phyloP scores from a whole-genome alignment of 176 grass and related monocot genomes.

The Melocanna baccifera region DNA sequence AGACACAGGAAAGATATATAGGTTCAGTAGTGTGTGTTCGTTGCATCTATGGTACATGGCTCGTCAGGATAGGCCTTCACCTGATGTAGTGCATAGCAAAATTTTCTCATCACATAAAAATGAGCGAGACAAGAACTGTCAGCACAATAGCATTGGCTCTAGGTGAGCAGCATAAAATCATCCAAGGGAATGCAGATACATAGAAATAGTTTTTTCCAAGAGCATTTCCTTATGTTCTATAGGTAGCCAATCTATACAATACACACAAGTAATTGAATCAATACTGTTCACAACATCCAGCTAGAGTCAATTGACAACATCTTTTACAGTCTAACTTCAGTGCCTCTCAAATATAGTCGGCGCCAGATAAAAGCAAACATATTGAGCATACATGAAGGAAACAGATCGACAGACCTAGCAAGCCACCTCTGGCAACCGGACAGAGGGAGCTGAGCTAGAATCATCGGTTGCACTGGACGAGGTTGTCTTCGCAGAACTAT shows the following conservation, averaged over 20 bases:
- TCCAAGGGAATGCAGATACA: not conserved
- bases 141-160: not conserved
- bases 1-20: not conserved
- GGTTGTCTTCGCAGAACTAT: conserved; percentile 19
- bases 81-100: too few relatives aligned
- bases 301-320: not conserved
- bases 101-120: too few relatives aligned
- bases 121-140: not conserved
- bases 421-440: conserved; percentile 22
- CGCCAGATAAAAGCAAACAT: conserved; percentile 18
- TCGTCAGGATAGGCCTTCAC: too few relatives aligned
- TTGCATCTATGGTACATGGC: not conserved
- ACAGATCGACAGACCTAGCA: conserved; percentile 21
- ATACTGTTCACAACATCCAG: not conserved
- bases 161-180: not conserved
- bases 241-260: not conserved
- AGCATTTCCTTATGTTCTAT: conserved; percentile 19
- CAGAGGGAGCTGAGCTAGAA: conserved; percentile 33
- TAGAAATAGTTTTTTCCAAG: not conserved
- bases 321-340: conserved; percentile 16
- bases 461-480: conserved; percentile 32
- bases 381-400: not conserved
- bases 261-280: conserved; percentile 8
- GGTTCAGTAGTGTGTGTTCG: not conserved
- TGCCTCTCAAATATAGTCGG: conserved; percentile 23